phyloP scores from a whole-genome alignment of 257 asterid genomes.

The Jaltomata sinuosa region DNA sequence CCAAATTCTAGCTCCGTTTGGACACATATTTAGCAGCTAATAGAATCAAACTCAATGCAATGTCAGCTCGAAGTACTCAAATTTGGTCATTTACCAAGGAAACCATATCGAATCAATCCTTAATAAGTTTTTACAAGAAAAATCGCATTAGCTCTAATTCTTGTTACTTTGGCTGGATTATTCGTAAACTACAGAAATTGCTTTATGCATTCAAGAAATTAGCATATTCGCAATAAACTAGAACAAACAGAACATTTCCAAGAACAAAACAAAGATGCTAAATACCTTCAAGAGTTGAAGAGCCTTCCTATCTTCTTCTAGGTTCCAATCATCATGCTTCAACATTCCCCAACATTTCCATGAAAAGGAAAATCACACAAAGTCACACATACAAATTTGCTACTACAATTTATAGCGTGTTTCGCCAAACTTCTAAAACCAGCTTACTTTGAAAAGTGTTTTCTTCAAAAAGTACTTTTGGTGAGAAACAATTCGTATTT shows the following conservation, averaged over 20 bases:
- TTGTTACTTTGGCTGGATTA: not conserved
- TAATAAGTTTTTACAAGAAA: not conserved
- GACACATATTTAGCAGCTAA: not conserved
- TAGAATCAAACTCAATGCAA: not conserved
- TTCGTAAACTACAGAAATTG: not conserved
- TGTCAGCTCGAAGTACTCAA: not conserved
- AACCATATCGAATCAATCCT: not conserved
- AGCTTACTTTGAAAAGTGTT: too few relatives aligned
- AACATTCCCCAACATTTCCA: not conserved
- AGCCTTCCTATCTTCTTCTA: constrained; percentile 78
- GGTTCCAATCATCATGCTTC: constrained; percentile 92
- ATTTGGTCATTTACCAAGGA: not conserved
- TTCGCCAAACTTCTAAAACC: too few relatives aligned
- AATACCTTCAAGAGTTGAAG: constrained; percentile 67
- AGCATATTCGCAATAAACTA: not conserved
- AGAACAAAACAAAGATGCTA: not conserved
- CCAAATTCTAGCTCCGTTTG: not conserved
- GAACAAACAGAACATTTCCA: not conserved
- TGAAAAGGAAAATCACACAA: not conserved
- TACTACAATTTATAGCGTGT: not conserved
- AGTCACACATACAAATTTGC: not conserved
- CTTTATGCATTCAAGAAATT: not conserved
- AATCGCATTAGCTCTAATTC: not conserved
- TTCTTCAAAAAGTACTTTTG: too few relatives aligned
- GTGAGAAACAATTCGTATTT: too few relatives aligned